A percentile compares a stretch with the other conserved stretches of the same genome.
Evolutionary conservation across 345 rosid genomes (phyloP).

Genomic region (Capsella bursapastoris): DNA sequence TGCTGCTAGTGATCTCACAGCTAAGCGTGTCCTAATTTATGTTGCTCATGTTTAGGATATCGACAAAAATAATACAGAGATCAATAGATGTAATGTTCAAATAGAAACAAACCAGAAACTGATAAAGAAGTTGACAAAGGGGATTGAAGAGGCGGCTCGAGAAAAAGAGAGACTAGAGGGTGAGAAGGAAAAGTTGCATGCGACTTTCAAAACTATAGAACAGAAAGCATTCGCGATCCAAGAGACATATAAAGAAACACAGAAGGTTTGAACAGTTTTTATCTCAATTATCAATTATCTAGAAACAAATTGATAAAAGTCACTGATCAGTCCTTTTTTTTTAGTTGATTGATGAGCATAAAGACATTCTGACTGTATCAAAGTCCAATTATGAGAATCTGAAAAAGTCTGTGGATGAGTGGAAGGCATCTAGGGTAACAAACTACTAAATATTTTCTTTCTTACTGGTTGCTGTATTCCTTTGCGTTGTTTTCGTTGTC

Average conservation of each 20-base stretch:
- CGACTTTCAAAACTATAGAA: conserved; percentile 68
- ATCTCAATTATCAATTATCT: conserved; percentile 15
- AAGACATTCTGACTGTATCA: conserved; percentile 65
- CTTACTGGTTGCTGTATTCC: conserved; percentile 25
- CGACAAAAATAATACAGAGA: conserved; percentile 80
- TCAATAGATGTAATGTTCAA: conserved; percentile 88
- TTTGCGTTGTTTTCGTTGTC: background rate
- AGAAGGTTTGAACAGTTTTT: conserved; percentile 58
- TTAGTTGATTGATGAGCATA: conserved; percentile 83
- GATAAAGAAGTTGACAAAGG: conserved; percentile 87
- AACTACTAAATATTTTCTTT: conserved; percentile 31
- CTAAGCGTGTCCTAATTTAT: conserved; percentile 38
- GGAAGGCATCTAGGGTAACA: conserved; percentile 83
- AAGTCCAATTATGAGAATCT: conserved; percentile 68
- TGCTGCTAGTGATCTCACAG: conserved; percentile 23
- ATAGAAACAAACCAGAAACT: conserved; percentile 85
- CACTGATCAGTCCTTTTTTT: conserved; percentile 2
- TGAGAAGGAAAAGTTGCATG: conserved; percentile 72
- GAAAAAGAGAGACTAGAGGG: conserved; percentile 72
- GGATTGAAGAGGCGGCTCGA: conserved; percentile 75
- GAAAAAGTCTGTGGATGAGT: conserved; percentile 79
- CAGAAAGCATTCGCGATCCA: conserved; percentile 86
- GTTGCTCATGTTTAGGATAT: conserved; percentile 65
- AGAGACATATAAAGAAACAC: conserved; percentile 75
- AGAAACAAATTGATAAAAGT: conserved; percentile 19